Percentiles rank a stretch among this genome's conserved stretches.
Evolutionary conservation across 495 filamentous ascomycete species (phyloP).

Genomic region (Pseudotulostoma volvatum): DNA sequence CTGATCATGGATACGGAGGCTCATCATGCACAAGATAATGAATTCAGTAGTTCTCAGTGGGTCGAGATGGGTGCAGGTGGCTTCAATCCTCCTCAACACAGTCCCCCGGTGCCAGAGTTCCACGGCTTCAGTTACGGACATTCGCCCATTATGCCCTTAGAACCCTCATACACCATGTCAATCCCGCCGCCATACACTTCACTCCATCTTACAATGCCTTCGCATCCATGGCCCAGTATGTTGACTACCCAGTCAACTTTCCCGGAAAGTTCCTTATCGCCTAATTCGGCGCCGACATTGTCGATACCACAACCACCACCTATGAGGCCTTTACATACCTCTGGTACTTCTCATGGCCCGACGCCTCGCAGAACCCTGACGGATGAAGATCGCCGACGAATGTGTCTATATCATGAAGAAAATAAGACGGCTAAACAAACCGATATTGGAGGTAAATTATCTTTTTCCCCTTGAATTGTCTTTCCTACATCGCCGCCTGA

Average conservation of each 20-base stretch:
- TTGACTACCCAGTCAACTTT: slow-evolving; percentile 41
- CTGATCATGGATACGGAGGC: slow-evolving; percentile 32
- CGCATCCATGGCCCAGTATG: slow-evolving; percentile 56
- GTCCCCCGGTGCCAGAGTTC: slow-evolving; percentile 28
- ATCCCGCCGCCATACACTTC: slow-evolving; percentile 32
- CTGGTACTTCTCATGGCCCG: slow-evolving; percentile 29
- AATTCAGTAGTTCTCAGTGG: slow-evolving; percentile 37
- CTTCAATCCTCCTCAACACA: slow-evolving; percentile 29
- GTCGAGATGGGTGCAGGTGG: slow-evolving; percentile 21
- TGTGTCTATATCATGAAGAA: slow-evolving; percentile 93
- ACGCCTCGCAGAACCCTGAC: slow-evolving; percentile 82
- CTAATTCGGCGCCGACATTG: slow-evolving; percentile 4
- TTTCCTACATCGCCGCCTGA: slow-evolving; percentile 4
- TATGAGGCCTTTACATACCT: slow-evolving; percentile 11
- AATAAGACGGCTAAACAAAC: slow-evolving; percentile 93
- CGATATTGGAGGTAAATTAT: slow-evolving; percentile 72
- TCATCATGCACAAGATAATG: slow-evolving; percentile 26
- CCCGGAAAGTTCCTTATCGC: slow-evolving; percentile 17
- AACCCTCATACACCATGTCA: slow-evolving; percentile 26
- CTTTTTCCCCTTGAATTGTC: too few species aligned
- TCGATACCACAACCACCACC: slow-evolving; percentile 4
- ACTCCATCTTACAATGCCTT: slow-evolving; percentile 44
- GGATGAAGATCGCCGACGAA: slow-evolving; percentile 75
- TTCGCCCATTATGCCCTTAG: slow-evolving; percentile 21
- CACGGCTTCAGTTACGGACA: slow-evolving; percentile 25